Base-by-base conservation (phyloP, 2,329 filamentous ascomycete species). In the Zalaria sp. region DNA sequence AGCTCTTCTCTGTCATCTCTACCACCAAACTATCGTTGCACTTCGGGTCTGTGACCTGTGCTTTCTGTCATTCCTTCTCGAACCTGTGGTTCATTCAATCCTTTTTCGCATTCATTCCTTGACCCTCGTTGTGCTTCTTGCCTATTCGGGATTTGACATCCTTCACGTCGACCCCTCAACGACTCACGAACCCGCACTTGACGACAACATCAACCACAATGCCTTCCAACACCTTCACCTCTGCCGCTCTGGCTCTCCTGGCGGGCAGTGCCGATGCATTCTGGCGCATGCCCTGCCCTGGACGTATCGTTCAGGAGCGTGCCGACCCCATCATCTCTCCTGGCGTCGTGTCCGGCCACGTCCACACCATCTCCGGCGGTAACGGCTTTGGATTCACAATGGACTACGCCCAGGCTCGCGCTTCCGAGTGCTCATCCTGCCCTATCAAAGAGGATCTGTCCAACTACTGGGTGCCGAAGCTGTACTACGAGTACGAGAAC, bases 401-500 rank as follows among this genome's bases (percentile, higher is more conserved):
- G 55, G 75, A 68, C 35, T 82, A 77, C 51, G 66, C 73, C 43
- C 66, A 72, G 36, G 68, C 83, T 28, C 59, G 64, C 46, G 56
- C 68, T 43, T 83, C 80, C 31, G 68, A 71, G 27, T 89, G 83
- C 68, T 82, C 77, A 36, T 83, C 79, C 29, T 81, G 83, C 57
- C 69, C 71, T 47, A 68, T 83, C 56, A 75, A 71, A 52, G 74
- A 73, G 42, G 82, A 87, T 62, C 68, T 76, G 56, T 82, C 73
- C 52, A 81, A 81, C 61, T 87, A 88, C 66, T 87, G 83, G 83
- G 75, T 78, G 44, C 81, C 83, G 2, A 65, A 67, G 11, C 63
- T 86, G 3, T 86, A 78, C 61, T 84, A 80, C 51, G 60, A 81
- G 47, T 69, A 75, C 53, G 63, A 71, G 49, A 75, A 77, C 48